Conservation (phyloP, 139 green algal genomes). For the Chlamydomonas sphaeroides region DNA sequence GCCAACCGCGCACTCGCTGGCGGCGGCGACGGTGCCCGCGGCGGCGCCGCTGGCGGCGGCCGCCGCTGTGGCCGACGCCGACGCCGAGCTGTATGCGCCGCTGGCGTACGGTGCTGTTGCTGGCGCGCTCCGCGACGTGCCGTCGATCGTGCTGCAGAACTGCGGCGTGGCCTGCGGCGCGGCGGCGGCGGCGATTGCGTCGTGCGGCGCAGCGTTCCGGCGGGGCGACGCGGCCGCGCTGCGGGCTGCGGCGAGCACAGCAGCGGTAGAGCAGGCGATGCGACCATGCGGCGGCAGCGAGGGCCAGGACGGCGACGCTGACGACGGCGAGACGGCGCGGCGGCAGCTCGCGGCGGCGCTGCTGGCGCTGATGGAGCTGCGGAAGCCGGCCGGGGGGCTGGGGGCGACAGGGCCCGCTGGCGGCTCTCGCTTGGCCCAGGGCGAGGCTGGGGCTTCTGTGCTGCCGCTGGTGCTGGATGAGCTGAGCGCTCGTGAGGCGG, state of each 20-base stretch:
- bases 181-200: not conserved
- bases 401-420: not conserved
- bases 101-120: not conserved
- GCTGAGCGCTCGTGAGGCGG: not conserved
- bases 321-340: not conserved
- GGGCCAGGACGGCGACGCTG: not conserved
- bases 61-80: not conserved
- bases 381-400: not conserved
- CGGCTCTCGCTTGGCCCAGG: not conserved
- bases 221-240: not conserved
- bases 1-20: not conserved
- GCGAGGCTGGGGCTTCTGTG: not conserved
- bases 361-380: not conserved
- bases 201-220: not conserved
- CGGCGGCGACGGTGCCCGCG: not conserved
- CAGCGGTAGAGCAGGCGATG: not conserved
- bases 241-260: not conserved
- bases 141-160: slow-evolving; percentile 13
- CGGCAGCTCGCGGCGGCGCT: slow-evolving; percentile 6
- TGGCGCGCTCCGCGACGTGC: not conserved
- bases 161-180: not conserved
- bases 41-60: not conserved
- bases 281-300: too few species aligned
- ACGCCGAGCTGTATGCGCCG: not conserved
- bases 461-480: slow-evolving; percentile 7